Percentiles rank a stretch among this genome's conserved stretches.
These are phyloP conservation scores for Pseudocercospora eumusae DNA, from an alignment of 2,329 filamentous ascomycete species.

Conservation along the genomic window DNA sequence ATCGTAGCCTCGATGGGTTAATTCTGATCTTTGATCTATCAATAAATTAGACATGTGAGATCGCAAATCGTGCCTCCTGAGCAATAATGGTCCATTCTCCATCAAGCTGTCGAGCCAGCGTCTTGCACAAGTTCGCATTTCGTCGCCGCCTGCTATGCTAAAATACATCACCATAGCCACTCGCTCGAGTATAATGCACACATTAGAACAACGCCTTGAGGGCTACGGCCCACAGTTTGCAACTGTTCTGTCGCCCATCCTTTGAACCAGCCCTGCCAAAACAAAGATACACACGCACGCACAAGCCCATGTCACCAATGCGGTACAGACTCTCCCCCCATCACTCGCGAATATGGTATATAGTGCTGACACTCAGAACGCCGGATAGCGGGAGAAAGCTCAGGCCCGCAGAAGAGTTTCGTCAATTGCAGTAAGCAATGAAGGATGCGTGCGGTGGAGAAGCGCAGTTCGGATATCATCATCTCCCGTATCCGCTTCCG, in stretches of 20 bases:
- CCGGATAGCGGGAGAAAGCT: constrained; percentile 15
- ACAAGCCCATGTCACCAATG: constrained; percentile 3
- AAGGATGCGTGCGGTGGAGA: not conserved
- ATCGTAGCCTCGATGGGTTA: not conserved
- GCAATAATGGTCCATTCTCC: not conserved
- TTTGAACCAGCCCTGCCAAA: not conserved
- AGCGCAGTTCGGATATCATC: constrained; percentile 11
- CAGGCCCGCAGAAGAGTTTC: constrained; percentile 7
- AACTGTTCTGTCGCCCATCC: constrained; percentile 9
- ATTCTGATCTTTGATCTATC: not conserved
- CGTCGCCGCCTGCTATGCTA: constrained; percentile 1
- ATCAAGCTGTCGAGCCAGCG: not conserved
- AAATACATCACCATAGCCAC: constrained; percentile 5
- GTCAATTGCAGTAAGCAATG: constrained; percentile 8
- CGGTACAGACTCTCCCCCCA: constrained; percentile 9
- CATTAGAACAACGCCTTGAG: constrained; percentile 4
- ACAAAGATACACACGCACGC: not conserved
- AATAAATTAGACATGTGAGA: not conserved
- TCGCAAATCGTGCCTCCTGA: not conserved
- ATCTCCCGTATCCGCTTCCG: constrained; percentile 30
- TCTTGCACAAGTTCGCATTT: constrained; percentile 4
- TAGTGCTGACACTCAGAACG: constrained; percentile 27
- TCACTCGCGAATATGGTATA: constrained; percentile 27
- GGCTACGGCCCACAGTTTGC: constrained; percentile 5
- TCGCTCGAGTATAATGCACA: constrained; percentile 7